Evolutionary conservation across 129 eudicot genomes (phyloP).

Genomic region (Saussurea involucrata): DNA sequence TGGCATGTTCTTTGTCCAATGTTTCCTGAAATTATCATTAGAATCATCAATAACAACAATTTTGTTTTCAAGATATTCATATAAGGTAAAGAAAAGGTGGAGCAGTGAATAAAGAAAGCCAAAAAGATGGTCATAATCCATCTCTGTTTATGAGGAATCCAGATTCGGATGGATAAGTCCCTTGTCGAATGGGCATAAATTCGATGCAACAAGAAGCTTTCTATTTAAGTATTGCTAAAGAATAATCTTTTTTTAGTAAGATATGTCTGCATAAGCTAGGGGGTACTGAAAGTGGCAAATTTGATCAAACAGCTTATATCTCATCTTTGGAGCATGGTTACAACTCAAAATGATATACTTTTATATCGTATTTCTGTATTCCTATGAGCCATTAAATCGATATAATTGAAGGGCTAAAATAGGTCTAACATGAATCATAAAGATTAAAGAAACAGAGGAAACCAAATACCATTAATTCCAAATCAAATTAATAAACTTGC

Average conservation of each 20-base stretch:
- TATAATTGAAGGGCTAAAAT: neutral
- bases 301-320: conserved; percentile 4
- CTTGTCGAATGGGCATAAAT: neutral
- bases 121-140: neutral
- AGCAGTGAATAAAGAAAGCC: neutral
- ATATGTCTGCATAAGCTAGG: neutral
- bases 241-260: neutral
- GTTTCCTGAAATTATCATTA: conserved; percentile 22
- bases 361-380: neutral
- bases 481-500: neutral
- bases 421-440: neutral
- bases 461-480: neutral
- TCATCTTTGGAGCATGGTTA: neutral
- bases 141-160: neutral
- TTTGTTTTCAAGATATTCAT: neutral
- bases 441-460: conserved; percentile 11
- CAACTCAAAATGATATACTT: neutral
- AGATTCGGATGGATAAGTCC: neutral
- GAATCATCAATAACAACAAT: neutral
- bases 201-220: conserved; percentile 1
- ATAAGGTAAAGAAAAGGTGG: neutral
- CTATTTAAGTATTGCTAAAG: neutral
- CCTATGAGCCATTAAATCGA: no score
- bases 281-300: neutral
- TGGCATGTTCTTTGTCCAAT: conserved; percentile 20